Percentiles rank a stretch among this genome's conserved stretches.
Conservation (phyloP, 306 rosid genomes). For the Cicer yamashitae region DNA sequence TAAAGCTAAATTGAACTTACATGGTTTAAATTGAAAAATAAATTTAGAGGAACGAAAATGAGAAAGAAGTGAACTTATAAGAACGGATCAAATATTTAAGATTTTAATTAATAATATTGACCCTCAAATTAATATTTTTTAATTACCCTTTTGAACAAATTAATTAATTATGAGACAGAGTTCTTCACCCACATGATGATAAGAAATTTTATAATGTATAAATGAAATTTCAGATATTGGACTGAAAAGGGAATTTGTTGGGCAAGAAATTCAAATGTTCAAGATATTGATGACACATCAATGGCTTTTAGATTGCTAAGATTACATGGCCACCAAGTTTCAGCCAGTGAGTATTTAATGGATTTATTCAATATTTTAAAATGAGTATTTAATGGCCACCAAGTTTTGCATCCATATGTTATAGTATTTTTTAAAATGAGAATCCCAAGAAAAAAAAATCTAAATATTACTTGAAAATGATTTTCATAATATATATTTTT, state of each 20-base stretch:
- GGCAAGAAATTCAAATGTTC: conserved; percentile 77
- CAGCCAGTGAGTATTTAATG: conserved; percentile 54
- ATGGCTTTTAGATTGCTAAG: conserved; percentile 88
- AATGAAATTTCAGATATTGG: conserved; percentile 66
- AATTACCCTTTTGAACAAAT: neutral
- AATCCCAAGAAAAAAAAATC: no score
- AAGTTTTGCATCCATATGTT: no score
- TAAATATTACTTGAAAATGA: no score
- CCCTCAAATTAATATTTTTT: conserved; percentile 1
- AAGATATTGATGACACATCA: conserved; percentile 88
- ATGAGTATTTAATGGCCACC: no score
- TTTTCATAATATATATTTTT: no score
- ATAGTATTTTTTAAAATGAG: no score
- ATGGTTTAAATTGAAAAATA: no score
- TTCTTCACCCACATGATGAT: neutral
- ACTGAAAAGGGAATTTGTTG: conserved; percentile 80
- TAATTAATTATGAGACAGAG: neutral
- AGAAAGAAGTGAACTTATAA: no score
- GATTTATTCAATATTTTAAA: no score
- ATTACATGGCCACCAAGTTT: conserved; percentile 70
- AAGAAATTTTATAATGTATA: neutral
- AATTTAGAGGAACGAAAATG: no score
- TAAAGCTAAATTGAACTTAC: no score
- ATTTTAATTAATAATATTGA: conserved; percentile 2
- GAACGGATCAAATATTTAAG: no score